Evolutionary conservation across 2,329 filamentous ascomycete species (phyloP).

Genomic region (Samsoniella hepiali): DNA sequence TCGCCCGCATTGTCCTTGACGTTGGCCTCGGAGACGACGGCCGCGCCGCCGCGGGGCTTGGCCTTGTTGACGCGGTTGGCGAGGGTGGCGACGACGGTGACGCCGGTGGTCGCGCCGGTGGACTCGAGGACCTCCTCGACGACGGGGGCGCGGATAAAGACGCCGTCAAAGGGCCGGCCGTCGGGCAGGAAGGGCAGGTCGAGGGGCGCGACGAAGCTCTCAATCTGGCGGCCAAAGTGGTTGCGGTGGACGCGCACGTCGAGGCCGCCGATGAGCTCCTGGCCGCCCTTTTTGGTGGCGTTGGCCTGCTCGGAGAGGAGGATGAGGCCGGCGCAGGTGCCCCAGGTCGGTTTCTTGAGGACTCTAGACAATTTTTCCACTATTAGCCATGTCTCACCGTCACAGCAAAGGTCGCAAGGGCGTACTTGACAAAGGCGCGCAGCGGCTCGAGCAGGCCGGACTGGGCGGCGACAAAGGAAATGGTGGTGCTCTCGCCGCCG

Average conservation of each 20-base stretch:
- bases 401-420: too few relatives aligned
- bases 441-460: conserved; percentile 80
- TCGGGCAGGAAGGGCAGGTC: conserved; percentile 65
- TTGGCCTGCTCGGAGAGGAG: conserved; percentile 85
- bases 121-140: conserved; percentile 73
- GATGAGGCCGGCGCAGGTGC: conserved; percentile 93
- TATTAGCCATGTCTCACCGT: too few relatives aligned
- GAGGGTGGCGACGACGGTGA: conserved; percentile 52
- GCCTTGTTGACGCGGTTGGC: conserved; percentile 39
- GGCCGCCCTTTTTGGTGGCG: conserved; percentile 82
- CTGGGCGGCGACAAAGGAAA: conserved; percentile 80
- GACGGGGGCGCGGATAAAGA: conserved; percentile 93
- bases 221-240: conserved; percentile 89
- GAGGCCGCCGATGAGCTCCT: conserved; percentile 88
- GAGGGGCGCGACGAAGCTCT: conserved; percentile 80
- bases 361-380: conserved; percentile 47
- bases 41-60: conserved; percentile 21
- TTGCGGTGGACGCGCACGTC: conserved; percentile 90
- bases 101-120: conserved; percentile 29
- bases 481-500: conserved; percentile 91
- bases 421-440: conserved; percentile 84
- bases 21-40: conserved; percentile 37
- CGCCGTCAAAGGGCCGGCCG: conserved; percentile 60
- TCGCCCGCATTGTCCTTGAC: conserved; percentile 56
- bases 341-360: conserved; percentile 81